These are phyloP conservation scores for Xylaria bambusicola DNA, from an alignment of 495 filamentous ascomycete species.

Conservation along the genomic window DNA sequence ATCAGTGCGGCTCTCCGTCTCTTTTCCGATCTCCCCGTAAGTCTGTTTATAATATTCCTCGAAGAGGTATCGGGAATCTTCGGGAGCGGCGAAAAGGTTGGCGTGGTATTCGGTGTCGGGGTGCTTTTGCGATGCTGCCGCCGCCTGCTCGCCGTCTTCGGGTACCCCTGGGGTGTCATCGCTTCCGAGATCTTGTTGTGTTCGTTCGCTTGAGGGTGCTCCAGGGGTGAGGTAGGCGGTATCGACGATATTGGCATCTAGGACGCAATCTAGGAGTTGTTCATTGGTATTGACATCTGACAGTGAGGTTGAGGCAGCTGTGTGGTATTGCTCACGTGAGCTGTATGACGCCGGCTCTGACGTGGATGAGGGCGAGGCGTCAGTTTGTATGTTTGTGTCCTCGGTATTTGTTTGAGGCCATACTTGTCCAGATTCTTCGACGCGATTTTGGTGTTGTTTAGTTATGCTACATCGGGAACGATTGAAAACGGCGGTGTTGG, in stretches of 20 bases:
- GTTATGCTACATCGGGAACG: not conserved
- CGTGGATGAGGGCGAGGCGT: not conserved
- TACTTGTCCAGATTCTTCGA: not conserved
- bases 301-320: not conserved
- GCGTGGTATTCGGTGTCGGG: not conserved
- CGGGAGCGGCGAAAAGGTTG: not conserved
- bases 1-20: not conserved
- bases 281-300: constrained; percentile 3
- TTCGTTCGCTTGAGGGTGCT: not conserved
- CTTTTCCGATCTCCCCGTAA: not conserved
- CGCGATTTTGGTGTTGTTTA: not conserved
- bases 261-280: not conserved
- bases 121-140: no score
- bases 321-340: constrained; percentile 7
- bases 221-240: not conserved
- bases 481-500: not conserved
- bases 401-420: not conserved
- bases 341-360: not conserved
- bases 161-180: not conserved
- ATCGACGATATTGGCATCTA: not conserved
- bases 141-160: not conserved
- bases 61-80: constrained; percentile 1
- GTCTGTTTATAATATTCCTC: constrained; percentile 2
- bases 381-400: not conserved
- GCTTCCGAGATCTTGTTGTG: not conserved